Base-by-base conservation (phyloP, 768 basidiomycete genomes). In the Baorangia bicolor region DNA sequence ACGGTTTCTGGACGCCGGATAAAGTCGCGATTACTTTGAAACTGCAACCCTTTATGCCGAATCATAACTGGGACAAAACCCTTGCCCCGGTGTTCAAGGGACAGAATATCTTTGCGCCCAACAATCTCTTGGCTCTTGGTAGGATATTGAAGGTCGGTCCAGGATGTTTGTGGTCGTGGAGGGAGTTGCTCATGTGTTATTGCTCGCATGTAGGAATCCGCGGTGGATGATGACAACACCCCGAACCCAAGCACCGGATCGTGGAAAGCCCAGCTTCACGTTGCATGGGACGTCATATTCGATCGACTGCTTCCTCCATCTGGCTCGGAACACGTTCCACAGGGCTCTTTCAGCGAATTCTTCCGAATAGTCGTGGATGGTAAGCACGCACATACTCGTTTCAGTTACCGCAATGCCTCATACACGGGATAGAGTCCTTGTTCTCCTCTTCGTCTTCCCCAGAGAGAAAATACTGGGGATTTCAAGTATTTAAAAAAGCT, bases 381-480 rank as follows among this genome's bases (percentile, higher is more conserved):
- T 94, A 64, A 57, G 83, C 66, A 1, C 20, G n/a, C 5, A 5
- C 31, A 40, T 35, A 37, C 25, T 30, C 39, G 43, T 34, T 34
- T 40, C 27, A n/a, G 21, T 34, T 16, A 10, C 42, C 30, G 13
- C 38, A 27, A 25, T 25, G 11, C 30, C 42, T 60, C 27, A 59
- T 41, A 35, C 25, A 14, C 16, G 49, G 18, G 20, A 50, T 63
- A 98, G 95, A 96, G 69, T 88, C 91, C 2, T 74, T 98, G 40
- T 97, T 98, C 67, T 85, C 90, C 8, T 77, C 86, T 8, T 88
- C 87, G 20, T 85, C 94, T 0, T 94, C 94, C 1, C 76, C 88
- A 0, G 88, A 94, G 70, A 84, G 93, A 47, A 96, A 97, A 73
- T 92, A 88, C 66, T 95, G 92, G 89, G 96, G 94, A n/a, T 96